Conservation (phyloP, 106 monocot genomes). For the Allium sativum region DNA sequence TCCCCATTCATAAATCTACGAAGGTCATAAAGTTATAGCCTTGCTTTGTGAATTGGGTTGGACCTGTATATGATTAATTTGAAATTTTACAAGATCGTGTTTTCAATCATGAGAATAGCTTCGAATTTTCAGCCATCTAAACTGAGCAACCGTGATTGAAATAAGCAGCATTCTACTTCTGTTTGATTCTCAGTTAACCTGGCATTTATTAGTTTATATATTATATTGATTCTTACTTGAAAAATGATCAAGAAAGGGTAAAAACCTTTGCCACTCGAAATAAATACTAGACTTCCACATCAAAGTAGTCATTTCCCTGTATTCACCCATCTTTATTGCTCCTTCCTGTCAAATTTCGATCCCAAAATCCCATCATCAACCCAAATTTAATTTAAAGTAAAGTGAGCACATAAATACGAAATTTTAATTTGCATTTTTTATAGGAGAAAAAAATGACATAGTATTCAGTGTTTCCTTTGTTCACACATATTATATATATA, state of each 20-base stretch:
- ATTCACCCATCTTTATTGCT: constrained; percentile 73
- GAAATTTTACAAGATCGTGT: too few species aligned
- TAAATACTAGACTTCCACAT: constrained; percentile 17
- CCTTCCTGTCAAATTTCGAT: constrained; percentile 65
- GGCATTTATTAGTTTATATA: too few species aligned
- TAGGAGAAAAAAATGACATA: neutral
- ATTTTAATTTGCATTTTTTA: neutral
- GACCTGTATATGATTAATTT: too few species aligned
- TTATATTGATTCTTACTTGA: neutral
- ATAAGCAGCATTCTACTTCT: too few species aligned
- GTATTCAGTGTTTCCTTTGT: neutral
- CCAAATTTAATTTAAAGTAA: constrained; percentile 15
- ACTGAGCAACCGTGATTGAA: too few species aligned
- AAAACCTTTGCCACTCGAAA: constrained; percentile 35
- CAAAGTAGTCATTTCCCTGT: constrained; percentile 20
- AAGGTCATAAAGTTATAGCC: too few species aligned
- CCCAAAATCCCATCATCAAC: constrained; percentile 56
- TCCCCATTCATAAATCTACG: too few species aligned
- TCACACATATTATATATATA: too few species aligned
- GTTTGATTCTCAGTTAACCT: too few species aligned
- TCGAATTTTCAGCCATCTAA: too few species aligned
- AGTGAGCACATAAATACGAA: neutral
- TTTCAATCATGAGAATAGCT: too few species aligned
- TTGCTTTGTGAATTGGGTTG: too few species aligned
- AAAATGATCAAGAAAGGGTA: constrained; percentile 2